phyloP scores from a whole-genome alignment of 169 alveolate genomes.

The Besnoitia besnoiti region DNA sequence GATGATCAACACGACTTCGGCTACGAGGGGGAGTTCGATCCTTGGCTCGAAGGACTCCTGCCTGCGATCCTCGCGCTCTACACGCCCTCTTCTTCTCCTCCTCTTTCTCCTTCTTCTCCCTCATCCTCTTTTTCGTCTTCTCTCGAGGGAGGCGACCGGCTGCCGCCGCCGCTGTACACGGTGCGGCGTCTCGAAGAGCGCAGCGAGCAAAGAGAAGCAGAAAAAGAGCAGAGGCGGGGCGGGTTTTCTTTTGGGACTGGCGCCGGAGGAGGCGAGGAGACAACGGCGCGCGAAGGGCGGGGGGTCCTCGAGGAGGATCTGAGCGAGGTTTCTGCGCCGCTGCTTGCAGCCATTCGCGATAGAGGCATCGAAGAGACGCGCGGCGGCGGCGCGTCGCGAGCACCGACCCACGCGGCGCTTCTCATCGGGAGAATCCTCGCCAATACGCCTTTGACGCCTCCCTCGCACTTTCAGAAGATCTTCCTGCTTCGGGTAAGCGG shows the following conservation, averaged over 20 bases:
- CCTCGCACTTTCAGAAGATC: constrained; percentile 30
- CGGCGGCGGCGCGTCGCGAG: no score
- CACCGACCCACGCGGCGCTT: background rate
- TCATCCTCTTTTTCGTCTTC: background rate
- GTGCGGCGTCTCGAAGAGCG: background rate
- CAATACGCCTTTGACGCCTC: background rate
- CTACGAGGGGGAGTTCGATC: constrained; percentile 83
- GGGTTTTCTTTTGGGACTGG: background rate
- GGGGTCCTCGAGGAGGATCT: background rate
- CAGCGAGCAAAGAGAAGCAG: background rate
- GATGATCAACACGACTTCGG: constrained; percentile 87
- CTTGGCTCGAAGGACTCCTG: constrained; percentile 79
- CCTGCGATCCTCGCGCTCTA: background rate
- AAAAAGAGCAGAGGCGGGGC: background rate
- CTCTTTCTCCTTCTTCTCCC: background rate
- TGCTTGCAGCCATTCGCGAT: background rate
- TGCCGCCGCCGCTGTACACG: background rate
- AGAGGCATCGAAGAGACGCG: background rate
- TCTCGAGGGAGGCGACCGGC: background rate
- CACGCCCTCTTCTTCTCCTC: background rate
- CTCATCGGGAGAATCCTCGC: background rate
- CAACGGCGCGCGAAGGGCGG: background rate
- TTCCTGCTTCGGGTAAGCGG: constrained; percentile 6
- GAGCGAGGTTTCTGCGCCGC: background rate
- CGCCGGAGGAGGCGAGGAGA: background rate